These are phyloP conservation scores for Saitozyma podzolica DNA, from an alignment of 768 basidiomycete genomes.

Conservation along the genomic window DNA sequence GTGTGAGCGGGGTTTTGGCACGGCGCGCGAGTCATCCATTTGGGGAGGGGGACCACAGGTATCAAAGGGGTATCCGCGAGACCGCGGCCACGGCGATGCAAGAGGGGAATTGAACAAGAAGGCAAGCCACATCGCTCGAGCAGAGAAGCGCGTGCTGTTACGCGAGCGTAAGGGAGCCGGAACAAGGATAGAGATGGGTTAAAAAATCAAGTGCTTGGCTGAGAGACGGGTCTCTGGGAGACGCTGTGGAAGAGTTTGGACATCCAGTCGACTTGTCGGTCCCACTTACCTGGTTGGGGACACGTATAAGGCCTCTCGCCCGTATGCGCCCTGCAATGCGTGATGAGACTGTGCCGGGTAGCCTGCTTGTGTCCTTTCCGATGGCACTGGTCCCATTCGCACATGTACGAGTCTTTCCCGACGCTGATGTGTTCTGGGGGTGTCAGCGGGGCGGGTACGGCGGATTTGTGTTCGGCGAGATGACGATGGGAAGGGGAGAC, in stretches of 20 bases:
- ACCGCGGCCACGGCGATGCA: background rate
- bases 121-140: too few species aligned
- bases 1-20: background rate
- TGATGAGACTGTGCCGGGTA: slow-evolving; percentile 83
- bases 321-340: slow-evolving; percentile 87
- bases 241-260: too few species aligned
- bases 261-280: slow-evolving; percentile 4
- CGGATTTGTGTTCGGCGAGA: too few species aligned
- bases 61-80: background rate
- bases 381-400: slow-evolving; percentile 82
- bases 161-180: background rate
- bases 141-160: background rate
- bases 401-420: slow-evolving; percentile 80
- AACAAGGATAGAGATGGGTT: too few species aligned
- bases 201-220: too few species aligned
- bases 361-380: slow-evolving; percentile 81
- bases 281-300: slow-evolving; percentile 66
- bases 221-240: too few species aligned
- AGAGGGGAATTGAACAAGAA: too few species aligned
- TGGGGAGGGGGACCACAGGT: background rate
- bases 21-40: background rate
- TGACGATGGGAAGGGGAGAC: too few species aligned
- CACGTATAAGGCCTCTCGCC: slow-evolving; percentile 93
- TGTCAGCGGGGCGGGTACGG: too few species aligned
- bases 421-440: slow-evolving; percentile 73